Base-by-base conservation (phyloP, 1,284 basidiomycete genomes). In the Hymenochaete sp. region DNA sequence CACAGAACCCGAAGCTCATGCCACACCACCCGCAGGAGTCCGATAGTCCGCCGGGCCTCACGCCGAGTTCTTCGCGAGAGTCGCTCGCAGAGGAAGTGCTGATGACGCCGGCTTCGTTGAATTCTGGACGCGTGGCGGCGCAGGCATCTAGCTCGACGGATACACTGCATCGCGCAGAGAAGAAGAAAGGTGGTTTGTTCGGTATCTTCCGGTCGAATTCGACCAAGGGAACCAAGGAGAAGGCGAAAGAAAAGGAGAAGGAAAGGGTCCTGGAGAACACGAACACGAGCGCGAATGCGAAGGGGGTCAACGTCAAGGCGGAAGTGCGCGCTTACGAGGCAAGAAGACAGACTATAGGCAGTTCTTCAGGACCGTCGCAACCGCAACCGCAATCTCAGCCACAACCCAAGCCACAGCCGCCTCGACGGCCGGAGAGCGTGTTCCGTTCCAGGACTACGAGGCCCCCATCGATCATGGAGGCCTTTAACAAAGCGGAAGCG, bases 171-270 rank as follows among this genome's bases (percentile, higher is more conserved):
- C 14, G 21, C 21, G 21, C 14, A 35, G 62, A 62, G 40, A 44
- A 56, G 13, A 57, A 59, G 49, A 67, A 64, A 55, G 52, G 54
- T 18, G 57, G 62, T 11, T 55, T 67, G 31, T 61, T 65, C 37
- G 57, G 59, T n/a, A 51, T 66, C 19, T 67, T 67, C 53, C 62
- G 65, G 8, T 66, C 66, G 0, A 59, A 56, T 22, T 64, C 64
- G 2, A 32, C 44, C 16, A 59, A 61, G 3, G 57, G 63, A 6
- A 57, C 57, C 26, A 64, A 63, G 52, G 57, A 52, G 29, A 32
- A 33, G 10, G 8, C 42, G 40, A 44, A 18, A 38, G 41, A 35
- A 46, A 52, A 57, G 31, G 56, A 59, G 42, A 51, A 48, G 16
- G 56, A 22, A 38, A 59, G 4, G 42, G 53, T n/a, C 8, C 13